Evolutionary conservation across 352 stramenopile species (phyloP), one percentile per base, ranked within the genome.

Genomic region (Saprolegnia parasitica): DNA sequence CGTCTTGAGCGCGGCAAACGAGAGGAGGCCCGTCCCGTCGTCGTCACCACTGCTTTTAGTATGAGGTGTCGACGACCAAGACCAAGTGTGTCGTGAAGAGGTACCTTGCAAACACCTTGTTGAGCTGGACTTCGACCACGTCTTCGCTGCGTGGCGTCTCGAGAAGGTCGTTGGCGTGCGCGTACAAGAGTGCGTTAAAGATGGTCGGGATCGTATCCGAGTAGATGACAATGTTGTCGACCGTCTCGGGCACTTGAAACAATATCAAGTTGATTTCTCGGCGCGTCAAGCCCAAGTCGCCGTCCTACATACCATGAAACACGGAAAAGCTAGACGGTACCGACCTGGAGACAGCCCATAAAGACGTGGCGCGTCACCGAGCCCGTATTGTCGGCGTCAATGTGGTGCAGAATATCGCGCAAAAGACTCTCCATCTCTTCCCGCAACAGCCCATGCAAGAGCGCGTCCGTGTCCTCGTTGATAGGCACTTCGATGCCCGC

Each of bases 381-480:
- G 5, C 85, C 85, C 4, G 62, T 67, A 37, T 90, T 81, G 54
- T 88, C 78, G 0, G 78, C 66, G 56, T 91, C 85, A 6, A 78
- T 68, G 26, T 84, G 83, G 64, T 89, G 82, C 62, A 93, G 87
- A 71, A 86, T 89, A 63, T 93, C 85, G 2, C 81, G 78, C 64
- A 93, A 68, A 24, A 91, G 76, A 72, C 81, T 90, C 57, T 93
- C 85, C 60, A 90, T 80, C 57, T 93, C 85, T 61, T 93, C 85
- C 56, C 89, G 85, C 77, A 86, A 84, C 76, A 91, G 84, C 37
- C 85, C 83, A 67, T 93, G 85, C n/a, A 90, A 61, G 46, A 93
- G 80, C 37, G 78, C 72, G 42, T 88, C 78, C 8, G 68, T 65
- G 20, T 83, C 73, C 42, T 76, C 77, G 45, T 84, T 86, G 15